A percentile compares a stretch with the other conserved stretches of the same genome.
Conservation (phyloP, 352 stramenopile genomes). For the Pythium plurisporium region DNA sequence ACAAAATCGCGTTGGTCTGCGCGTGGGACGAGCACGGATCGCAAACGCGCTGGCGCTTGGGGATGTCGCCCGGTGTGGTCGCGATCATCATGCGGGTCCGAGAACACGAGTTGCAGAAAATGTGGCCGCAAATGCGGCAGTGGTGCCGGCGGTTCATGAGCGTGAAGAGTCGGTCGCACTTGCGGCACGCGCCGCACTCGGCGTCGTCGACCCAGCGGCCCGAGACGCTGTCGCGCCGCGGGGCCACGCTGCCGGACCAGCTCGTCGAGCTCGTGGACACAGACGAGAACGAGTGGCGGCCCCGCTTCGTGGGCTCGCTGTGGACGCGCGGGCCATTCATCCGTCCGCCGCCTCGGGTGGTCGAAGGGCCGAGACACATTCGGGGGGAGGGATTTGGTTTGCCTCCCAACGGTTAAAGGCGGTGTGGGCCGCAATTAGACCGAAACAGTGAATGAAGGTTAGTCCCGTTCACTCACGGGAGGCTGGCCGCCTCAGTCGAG, state of each 20-base stretch:
- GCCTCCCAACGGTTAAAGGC: neutral
- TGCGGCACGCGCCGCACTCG: constrained; percentile 44
- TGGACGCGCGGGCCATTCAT: constrained; percentile 8
- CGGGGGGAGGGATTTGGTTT: neutral
- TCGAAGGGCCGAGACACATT: constrained; percentile 20
- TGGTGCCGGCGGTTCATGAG: constrained; percentile 76
- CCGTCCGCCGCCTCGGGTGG: neutral
- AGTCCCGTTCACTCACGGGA: too few relatives aligned
- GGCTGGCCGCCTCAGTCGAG: too few relatives aligned
- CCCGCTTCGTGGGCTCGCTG: constrained; percentile 15
- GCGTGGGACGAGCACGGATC: constrained; percentile 59
- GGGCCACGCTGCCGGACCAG: constrained; percentile 47
- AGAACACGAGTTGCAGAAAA: constrained; percentile 80
- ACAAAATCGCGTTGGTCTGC: constrained; percentile 59
- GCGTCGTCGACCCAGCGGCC: constrained; percentile 67
- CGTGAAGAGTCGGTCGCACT: constrained; percentile 68
- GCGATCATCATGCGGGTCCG: constrained; percentile 76
- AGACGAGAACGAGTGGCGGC: constrained; percentile 50
- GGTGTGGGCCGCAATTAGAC: neutral
- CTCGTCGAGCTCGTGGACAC: constrained; percentile 63
- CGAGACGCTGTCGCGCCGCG: constrained; percentile 52
- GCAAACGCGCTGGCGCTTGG: constrained; percentile 68
- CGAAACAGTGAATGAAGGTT: too few relatives aligned
- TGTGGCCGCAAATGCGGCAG: constrained; percentile 77
- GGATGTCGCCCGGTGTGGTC: constrained; percentile 58